Conservation (phyloP, 192 early-diverging fungal genomes). For the Rhizophagus sp. region DNA sequence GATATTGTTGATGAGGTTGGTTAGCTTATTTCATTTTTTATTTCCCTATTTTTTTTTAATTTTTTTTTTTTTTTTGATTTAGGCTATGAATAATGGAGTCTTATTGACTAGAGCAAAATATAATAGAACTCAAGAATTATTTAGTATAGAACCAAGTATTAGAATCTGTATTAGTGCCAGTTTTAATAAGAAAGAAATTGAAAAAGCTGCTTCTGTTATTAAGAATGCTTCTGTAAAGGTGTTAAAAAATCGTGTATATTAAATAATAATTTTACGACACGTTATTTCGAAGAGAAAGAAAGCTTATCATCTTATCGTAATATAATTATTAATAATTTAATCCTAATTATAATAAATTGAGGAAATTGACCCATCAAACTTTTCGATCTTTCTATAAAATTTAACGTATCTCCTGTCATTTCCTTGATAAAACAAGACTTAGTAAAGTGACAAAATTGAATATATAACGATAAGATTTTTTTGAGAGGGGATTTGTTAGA, state of each 20-base stretch:
- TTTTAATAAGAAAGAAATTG: constrained; percentile 46
- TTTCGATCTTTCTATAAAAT: no score
- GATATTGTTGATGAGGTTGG: constrained; percentile 74
- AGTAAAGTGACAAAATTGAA: no score
- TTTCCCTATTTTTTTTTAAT: constrained; percentile 24
- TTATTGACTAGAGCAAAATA: constrained; percentile 88
- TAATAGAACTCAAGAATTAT: constrained; percentile 77
- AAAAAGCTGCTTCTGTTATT: constrained; percentile 58
- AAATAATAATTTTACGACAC: constrained; percentile 29
- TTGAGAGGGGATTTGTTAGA: no score
- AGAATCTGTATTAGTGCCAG: constrained; percentile 75
- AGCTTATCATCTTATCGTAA: no score
- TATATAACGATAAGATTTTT: no score
- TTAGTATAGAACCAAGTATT: constrained; percentile 77
- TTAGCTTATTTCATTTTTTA: not conserved
- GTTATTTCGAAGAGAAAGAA: no score
- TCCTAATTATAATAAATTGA: no score
- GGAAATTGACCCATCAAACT: no score
- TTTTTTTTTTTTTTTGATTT: constrained; percentile 12
- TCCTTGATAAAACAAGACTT: no score
- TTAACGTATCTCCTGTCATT: no score
- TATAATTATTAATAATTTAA: no score
- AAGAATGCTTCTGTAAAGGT: no score
- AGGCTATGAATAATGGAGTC: constrained; percentile 75
- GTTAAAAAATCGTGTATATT: constrained; percentile 31